Conservation (phyloP, 2,329 filamentous ascomycete genomes). For the Rosellinia necatrix region DNA sequence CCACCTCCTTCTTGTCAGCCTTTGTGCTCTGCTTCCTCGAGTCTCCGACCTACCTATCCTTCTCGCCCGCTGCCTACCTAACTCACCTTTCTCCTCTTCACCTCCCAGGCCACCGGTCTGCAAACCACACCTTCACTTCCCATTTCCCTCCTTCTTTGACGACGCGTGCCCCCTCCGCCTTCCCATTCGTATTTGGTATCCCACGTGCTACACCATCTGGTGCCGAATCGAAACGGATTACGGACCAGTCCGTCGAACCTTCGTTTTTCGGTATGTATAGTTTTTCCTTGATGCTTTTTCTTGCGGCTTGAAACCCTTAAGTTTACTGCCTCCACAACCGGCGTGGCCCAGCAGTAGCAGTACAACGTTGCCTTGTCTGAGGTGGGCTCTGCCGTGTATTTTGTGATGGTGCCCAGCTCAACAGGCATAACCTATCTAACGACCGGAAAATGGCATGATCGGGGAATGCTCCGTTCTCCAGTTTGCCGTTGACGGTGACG, state of each 20-base stretch:
- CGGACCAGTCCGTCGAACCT: constrained; percentile 29
- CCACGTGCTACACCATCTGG: constrained; percentile 11
- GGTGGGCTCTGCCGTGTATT: too few relatives aligned
- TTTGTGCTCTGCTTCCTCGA: constrained; percentile 13
- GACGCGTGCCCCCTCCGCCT: constrained; percentile 19
- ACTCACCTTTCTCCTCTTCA: constrained; percentile 19
- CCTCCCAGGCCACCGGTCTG: constrained; percentile 25
- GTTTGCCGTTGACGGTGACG: too few relatives aligned
- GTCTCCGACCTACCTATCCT: constrained; percentile 6
- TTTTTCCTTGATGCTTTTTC: neutral
- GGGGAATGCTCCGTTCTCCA: too few relatives aligned
- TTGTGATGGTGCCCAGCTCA: too few relatives aligned
- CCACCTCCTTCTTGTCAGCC: constrained; percentile 8
- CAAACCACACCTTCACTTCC: constrained; percentile 23
- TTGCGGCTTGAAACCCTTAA: too few relatives aligned
- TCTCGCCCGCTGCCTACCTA: constrained; percentile 10
- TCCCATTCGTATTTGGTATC: constrained; percentile 2
- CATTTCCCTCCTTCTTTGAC: constrained; percentile 13
- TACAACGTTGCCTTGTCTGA: too few relatives aligned
- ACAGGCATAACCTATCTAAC: too few relatives aligned
- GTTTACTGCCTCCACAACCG: too few relatives aligned
- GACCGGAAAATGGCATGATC: too few relatives aligned
- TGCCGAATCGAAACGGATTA: constrained; percentile 22
- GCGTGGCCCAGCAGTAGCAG: too few relatives aligned
- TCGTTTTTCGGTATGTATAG: constrained; percentile 27